Conservation (phyloP, 106 monocot species). For the Dendrobium nobile region DNA sequence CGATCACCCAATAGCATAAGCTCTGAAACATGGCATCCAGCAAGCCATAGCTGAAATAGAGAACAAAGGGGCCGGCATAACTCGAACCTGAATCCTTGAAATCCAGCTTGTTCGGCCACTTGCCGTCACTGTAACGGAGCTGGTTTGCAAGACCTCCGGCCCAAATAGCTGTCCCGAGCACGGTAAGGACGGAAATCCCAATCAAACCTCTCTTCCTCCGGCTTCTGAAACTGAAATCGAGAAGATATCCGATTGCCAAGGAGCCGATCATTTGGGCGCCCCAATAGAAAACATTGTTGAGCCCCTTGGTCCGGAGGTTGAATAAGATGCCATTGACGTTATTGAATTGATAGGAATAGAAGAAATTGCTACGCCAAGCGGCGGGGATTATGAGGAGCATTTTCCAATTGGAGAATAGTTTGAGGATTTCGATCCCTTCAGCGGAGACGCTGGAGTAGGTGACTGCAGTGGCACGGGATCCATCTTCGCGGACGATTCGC, state of each 20-base stretch:
- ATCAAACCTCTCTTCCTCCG: constrained; percentile 61
- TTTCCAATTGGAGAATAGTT: constrained; percentile 66
- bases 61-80: constrained; percentile 73
- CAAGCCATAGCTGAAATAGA: constrained; percentile 83
- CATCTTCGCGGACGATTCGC: constrained; percentile 57
- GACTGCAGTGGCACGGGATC: constrained; percentile 35
- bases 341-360: constrained; percentile 99
- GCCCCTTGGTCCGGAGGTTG: constrained; percentile 73
- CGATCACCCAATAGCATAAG: constrained; percentile 7
- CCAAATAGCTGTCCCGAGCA: constrained; percentile 70
- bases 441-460: constrained; percentile 35
- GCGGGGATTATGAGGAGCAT: constrained; percentile 84
- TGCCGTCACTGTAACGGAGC: constrained; percentile 47
- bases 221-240: constrained; percentile 58
- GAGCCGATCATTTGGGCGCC: constrained; percentile 94
- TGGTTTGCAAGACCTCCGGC: constrained; percentile 81
- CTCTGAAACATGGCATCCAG: constrained; percentile 91
- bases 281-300: constrained; percentile 98
- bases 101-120: constrained; percentile 42
- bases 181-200: constrained; percentile 53
- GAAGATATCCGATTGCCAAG: constrained; percentile 48
- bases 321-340: constrained; percentile 81
- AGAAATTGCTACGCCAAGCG: constrained; percentile 96
- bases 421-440: constrained; percentile 46
- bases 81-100: constrained; percentile 55